phyloP scores from a whole-genome alignment of 768 basidiomycete genomes.

The Mrakia blollopis region DNA sequence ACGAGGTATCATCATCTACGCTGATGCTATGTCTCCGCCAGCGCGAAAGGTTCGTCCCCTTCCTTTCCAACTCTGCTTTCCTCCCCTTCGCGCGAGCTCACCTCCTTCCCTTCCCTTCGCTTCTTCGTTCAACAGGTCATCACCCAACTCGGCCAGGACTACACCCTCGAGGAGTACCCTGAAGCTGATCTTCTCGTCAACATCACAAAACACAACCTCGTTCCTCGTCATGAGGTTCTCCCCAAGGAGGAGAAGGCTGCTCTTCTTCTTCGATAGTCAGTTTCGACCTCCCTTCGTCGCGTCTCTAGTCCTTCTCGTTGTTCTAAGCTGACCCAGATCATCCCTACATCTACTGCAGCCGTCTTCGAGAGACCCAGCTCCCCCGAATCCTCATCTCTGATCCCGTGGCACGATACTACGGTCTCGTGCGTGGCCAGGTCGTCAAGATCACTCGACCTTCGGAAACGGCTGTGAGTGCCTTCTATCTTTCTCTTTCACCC shows the following conservation, averaged over 20 bases:
- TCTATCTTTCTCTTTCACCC: too few relatives aligned
- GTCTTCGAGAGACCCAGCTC: slow-evolving; percentile 93
- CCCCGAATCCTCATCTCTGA: slow-evolving; percentile 94
- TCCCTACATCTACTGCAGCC: slow-evolving; percentile 52
- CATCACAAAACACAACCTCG: slow-evolving; percentile 91
- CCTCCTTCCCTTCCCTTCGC: slow-evolving; percentile 7
- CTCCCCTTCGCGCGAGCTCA: not conserved
- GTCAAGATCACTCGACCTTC: slow-evolving; percentile 97
- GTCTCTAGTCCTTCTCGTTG: not conserved
- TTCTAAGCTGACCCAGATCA: not conserved
- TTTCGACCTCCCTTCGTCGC: slow-evolving; percentile 33
- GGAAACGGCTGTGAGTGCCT: slow-evolving; percentile 73
- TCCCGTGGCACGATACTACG: slow-evolving; percentile 98
- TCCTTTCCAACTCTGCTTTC: not conserved
- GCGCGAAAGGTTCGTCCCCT: slow-evolving; percentile 71
- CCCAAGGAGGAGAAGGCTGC: slow-evolving; percentile 76
- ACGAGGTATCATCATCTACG: slow-evolving; percentile 90
- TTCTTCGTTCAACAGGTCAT: slow-evolving; percentile 64
- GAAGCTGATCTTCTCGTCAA: slow-evolving; percentile 95
- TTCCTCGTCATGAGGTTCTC: slow-evolving; percentile 87
- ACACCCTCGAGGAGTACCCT: slow-evolving; percentile 89
- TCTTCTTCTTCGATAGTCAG: slow-evolving; percentile 88
- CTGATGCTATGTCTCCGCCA: slow-evolving; percentile 92
- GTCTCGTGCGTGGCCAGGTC: slow-evolving; percentile 87
- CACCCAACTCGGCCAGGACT: slow-evolving; percentile 77